Evolutionary conservation across 2,329 filamentous ascomycete species (phyloP).

Genomic region (Pseudogymnoascus sp.): DNA sequence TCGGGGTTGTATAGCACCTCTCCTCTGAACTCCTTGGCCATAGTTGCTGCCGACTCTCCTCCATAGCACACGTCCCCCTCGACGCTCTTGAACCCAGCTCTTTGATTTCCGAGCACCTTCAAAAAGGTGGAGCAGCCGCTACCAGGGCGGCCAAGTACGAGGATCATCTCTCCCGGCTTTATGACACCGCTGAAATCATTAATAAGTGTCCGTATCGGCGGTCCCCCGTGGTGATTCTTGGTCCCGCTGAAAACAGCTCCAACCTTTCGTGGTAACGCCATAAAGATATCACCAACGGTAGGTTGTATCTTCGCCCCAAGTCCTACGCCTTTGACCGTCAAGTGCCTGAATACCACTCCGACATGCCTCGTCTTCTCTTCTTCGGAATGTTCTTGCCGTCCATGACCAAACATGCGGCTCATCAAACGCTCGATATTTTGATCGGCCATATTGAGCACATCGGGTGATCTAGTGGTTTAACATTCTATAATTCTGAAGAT

Average conservation of each 20-base stretch:
- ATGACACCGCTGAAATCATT: constrained; percentile 44
- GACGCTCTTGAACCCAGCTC: constrained; percentile 27
- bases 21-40: constrained; percentile 60
- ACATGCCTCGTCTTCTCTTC: constrained; percentile 61
- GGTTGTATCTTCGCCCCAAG: constrained; percentile 49
- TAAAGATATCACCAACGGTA: constrained; percentile 33
- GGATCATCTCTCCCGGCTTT: constrained; percentile 73
- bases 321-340: constrained; percentile 63
- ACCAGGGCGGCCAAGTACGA: constrained; percentile 28
- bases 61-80: constrained; percentile 41
- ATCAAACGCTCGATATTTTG: constrained; percentile 36
- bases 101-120: constrained; percentile 42
- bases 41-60: constrained; percentile 49
- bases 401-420: constrained; percentile 61
- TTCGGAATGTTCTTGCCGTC: constrained; percentile 55
- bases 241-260: constrained; percentile 5
- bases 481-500: not conserved
- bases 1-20: constrained; percentile 70
- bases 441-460: not conserved
- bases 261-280: constrained; percentile 22
- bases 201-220: constrained; percentile 14
- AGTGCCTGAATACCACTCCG: constrained; percentile 59
- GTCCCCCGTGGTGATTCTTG: constrained; percentile 6
- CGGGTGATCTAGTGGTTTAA: not conserved
- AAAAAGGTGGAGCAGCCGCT: constrained; percentile 46